Evolutionary conservation across 306 rosid species (phyloP).

Genomic region (Dryas drummondii): DNA sequence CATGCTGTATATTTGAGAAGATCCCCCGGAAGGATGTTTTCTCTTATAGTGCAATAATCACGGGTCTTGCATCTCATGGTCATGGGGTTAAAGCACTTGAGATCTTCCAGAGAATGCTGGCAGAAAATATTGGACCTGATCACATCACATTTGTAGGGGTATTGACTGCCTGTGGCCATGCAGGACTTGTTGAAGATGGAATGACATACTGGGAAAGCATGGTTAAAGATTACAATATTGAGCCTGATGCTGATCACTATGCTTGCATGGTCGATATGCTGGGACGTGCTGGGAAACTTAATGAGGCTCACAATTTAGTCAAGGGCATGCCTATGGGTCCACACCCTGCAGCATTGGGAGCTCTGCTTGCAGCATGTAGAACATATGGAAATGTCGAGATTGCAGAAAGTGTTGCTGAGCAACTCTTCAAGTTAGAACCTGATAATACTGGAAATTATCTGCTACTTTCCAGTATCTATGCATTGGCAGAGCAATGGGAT

Average conservation of each 20-base stretch:
- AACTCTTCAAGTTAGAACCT: slow-evolving; percentile 30
- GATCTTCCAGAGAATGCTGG: slow-evolving; percentile 25
- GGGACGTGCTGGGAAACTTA: slow-evolving; percentile 30
- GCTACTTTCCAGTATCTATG: slow-evolving; percentile 25
- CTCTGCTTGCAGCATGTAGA: slow-evolving; percentile 31
- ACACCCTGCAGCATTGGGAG: slow-evolving; percentile 29
- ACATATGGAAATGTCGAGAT: slow-evolving; percentile 25
- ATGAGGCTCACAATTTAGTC: slow-evolving; percentile 16
- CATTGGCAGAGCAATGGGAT: slow-evolving; percentile 19
- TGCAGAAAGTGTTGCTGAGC: slow-evolving; percentile 24
- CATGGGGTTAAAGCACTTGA: slow-evolving; percentile 26
- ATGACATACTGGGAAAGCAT: slow-evolving; percentile 29
- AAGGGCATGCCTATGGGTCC: slow-evolving; percentile 26
- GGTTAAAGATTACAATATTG: slow-evolving; percentile 19
- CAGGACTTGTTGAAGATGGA: slow-evolving; percentile 24
- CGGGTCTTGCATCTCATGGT: slow-evolving; percentile 33
- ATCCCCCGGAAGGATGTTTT: slow-evolving; percentile 15
- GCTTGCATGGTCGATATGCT: slow-evolving; percentile 28
- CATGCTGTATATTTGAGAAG: slow-evolving; percentile 17
- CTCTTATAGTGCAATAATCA: slow-evolving; percentile 27
- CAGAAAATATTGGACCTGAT: slow-evolving; percentile 27
- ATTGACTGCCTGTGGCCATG: slow-evolving; percentile 28
- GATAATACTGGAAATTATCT: slow-evolving; percentile 29
- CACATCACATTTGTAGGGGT: slow-evolving; percentile 27
- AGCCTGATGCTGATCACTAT: slow-evolving; percentile 21